Evolutionary conservation across 768 basidiomycete genomes (phyloP), one percentile per base, ranked within the genome.

Genomic region (Leccinum barrowsii): DNA sequence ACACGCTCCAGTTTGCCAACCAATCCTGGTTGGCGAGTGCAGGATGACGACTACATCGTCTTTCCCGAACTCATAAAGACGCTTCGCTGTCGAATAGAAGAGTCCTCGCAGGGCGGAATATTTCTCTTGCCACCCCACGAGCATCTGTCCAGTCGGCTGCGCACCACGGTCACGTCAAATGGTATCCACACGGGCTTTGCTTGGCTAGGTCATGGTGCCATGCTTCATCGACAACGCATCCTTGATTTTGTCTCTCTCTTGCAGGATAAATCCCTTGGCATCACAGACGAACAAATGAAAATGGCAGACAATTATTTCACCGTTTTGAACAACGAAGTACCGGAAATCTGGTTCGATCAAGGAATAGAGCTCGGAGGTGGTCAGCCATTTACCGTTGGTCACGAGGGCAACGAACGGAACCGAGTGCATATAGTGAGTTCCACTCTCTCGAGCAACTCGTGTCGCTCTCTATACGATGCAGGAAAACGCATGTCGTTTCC

Each of bases 261-360:
- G 61, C 63, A 65, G 21, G 53, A 59, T 4, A 57, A 73, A 4
- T 32, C 55, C 19, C 69, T 86, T 35, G 75, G 80, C 35, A 69
- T 77, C 40, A 75, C 82, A 0, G 68, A 76, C 4, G 81, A 82
- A 37, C 79, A 85, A 61, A 71, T 77, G 64, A 77, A 80, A 62
- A 87, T 86, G 85, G 84, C 86, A 4, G 87, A 89, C 66, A 89
- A 89, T 59, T 87, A 86, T 62, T 89, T 81, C 65, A 76, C 85
- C 1, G 73, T 89, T 52, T 69, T 88, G 50, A 75, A 73, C 55
- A 88, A 87, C 65, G 70, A 68, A 19, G 65, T 81, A 42, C 80
- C 85, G 2, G 84, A 86, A 66, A 70, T 79, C 10, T 87, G 86
- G 85, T 81, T 86, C 56, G 83, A 85, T 61, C 80, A 83, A 59